Base-by-base conservation (phyloP, 768 basidiomycete species). In the Auricularia cornea region DNA sequence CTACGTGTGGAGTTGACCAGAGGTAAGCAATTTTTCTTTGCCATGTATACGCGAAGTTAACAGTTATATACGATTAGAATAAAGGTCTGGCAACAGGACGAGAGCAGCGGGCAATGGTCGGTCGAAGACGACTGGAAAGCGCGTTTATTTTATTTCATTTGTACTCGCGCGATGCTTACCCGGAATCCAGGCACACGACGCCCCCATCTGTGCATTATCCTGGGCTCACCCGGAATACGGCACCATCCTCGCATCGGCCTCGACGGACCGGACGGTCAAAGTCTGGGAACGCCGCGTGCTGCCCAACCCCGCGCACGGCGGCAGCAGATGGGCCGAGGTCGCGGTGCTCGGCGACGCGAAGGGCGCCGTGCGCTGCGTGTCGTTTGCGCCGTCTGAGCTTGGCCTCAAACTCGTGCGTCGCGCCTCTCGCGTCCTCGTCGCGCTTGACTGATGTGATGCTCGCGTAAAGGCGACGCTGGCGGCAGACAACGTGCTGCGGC, bases 151-250 rank as follows among this genome's bases (percentile, higher is more conserved):
- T 20, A 14, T n/a, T 59, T 61, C 23, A 41, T 20, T 18, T 38
- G n/a, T 30, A 40, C 44, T 12, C 40, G 33, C 23, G 20, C 32
- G 51, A 66, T 30, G 1, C 1, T n/a, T 57, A 38, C 61, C 16
- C 35, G 64, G 59, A 60, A 40, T n/a, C 60, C 69, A 96, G 92
- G 96, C 95, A n/a, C 95, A 98, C 72, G 93, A 96, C 69, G 94
- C 94, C 18, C 86, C 95, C 0, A 81, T 97, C 40, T 84, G 92
- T 8, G 87, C 83, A 72, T 68, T 97, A 16, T 83, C 84, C 60
- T 98, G 94, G 91, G 93, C 93, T 1, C 94, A 95, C 71, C 94
- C 96, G 3, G 88, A 94, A 73, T 94, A 94, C 64, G 95, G 94
- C 3, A 83, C 86, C 1, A 83, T 97, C 60, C 79, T 98, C 62